Evolutionary conservation across 208 protist genomes (phyloP).

Genomic region (Wallacemonas sp.): DNA sequence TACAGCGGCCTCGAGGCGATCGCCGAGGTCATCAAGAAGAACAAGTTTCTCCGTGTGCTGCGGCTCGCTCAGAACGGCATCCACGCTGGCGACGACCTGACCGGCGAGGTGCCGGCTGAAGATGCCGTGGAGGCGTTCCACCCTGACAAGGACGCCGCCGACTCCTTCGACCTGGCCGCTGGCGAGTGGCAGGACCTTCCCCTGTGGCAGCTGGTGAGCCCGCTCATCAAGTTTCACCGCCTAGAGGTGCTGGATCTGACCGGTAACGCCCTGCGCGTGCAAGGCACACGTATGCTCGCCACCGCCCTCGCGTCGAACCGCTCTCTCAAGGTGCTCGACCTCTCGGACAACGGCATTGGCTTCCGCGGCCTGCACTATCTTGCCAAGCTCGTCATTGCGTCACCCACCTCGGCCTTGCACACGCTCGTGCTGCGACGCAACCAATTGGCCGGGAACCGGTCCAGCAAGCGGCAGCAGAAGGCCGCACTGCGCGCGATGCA

Average conservation of each 20-base stretch:
- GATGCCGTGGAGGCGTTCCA: slow-evolving; percentile 38
- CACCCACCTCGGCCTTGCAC: slow-evolving; percentile 42
- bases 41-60: slow-evolving; percentile 87
- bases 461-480: slow-evolving; percentile 33
- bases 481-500: slow-evolving; percentile 41
- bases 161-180: slow-evolving; percentile 21
- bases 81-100: slow-evolving; percentile 75
- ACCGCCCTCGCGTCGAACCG: slow-evolving; percentile 69
- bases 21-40: slow-evolving; percentile 88
- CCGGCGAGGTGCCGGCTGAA: slow-evolving; percentile 37
- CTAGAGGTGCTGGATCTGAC: slow-evolving; percentile 76
- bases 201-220: slow-evolving; percentile 73
- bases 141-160: slow-evolving; percentile 42
- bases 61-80: slow-evolving; percentile 76
- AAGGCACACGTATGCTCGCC: slow-evolving; percentile 78
- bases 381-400: slow-evolving; percentile 51
- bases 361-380: slow-evolving; percentile 71
- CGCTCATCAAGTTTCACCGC: slow-evolving; percentile 72
- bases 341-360: slow-evolving; percentile 79
- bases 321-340: slow-evolving; percentile 71
- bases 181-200: slow-evolving; percentile 65
- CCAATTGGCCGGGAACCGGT: slow-evolving; percentile 31
- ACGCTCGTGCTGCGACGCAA: slow-evolving; percentile 60
- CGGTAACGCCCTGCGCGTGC: slow-evolving; percentile 64
- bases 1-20: slow-evolving; percentile 79